Conservation (phyloP, 495 filamentous ascomycete species). For the Pseudoneurospora amorphoporcata region DNA sequence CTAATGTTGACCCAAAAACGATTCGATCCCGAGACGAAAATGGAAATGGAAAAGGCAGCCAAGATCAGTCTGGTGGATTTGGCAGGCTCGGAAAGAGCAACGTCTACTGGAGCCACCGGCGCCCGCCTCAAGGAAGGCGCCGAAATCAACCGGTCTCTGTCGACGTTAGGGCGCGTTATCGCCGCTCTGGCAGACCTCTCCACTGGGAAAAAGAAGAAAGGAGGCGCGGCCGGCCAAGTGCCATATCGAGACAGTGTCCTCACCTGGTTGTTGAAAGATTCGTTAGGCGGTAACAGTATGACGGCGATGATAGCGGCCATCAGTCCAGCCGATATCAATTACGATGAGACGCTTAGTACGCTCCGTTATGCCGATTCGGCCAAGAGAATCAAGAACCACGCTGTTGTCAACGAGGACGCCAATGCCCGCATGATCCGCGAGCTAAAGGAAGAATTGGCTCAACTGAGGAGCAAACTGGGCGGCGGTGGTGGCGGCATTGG, state of each 20-base stretch:
- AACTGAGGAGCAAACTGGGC: slow-evolving; percentile 77
- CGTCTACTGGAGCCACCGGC: slow-evolving; percentile 89
- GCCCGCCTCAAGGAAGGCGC: slow-evolving; percentile 96
- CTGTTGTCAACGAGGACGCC: slow-evolving; percentile 97
- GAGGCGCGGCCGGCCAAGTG: slow-evolving; percentile 55
- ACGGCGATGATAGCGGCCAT: slow-evolving; percentile 99
- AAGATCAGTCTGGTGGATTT: slow-evolving; percentile 97
- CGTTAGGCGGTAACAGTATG: slow-evolving; percentile 96
- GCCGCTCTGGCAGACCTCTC: slow-evolving; percentile 89
- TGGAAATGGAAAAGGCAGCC: slow-evolving; percentile 95
- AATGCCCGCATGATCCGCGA: slow-evolving; percentile 99
- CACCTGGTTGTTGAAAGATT: slow-evolving; percentile 97
- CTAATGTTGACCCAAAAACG: slow-evolving; percentile 90
- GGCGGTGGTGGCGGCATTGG: slow-evolving; percentile 43
- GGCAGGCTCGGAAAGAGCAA: slow-evolving; percentile 94
- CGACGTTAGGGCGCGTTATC: slow-evolving; percentile 95
- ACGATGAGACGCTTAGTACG: slow-evolving; percentile 93
- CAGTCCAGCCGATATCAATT: slow-evolving; percentile 98
- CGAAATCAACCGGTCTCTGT: slow-evolving; percentile 95
- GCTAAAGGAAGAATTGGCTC: slow-evolving; percentile 85
- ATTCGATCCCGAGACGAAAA: slow-evolving; percentile 84
- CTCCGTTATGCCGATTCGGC: slow-evolving; percentile 94
- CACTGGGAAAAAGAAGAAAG: slow-evolving; percentile 74
- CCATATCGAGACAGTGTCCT: slow-evolving; percentile 96
- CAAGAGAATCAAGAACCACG: slow-evolving; percentile 99